Conservation (phyloP, 1,139 yeast species). For the Diutina mesorugosa region DNA sequence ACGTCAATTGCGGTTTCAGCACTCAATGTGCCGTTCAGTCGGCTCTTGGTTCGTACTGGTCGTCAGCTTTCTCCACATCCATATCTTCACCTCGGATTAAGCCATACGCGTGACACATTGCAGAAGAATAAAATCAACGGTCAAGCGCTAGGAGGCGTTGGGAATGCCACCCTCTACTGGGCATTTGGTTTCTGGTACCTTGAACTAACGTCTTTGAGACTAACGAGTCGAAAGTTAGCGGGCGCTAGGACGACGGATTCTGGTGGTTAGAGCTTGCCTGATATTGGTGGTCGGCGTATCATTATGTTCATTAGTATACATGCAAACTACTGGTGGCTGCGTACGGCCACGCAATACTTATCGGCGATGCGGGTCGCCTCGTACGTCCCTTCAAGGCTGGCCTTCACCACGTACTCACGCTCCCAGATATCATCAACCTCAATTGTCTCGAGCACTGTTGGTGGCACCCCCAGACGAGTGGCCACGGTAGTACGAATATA, state of each 20-base stretch:
- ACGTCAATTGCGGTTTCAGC: conserved; percentile 17
- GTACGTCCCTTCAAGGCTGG: conserved; percentile 85
- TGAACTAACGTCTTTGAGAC: no score
- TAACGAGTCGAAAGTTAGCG: no score
- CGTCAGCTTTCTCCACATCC: conserved; percentile 52
- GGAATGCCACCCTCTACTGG: conserved; percentile 46
- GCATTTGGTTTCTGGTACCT: no score
- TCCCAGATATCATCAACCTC: conserved; percentile 60
- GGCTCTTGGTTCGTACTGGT: conserved; percentile 91
- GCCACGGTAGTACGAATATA: conserved; percentile 35
- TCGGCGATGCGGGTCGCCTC: conserved; percentile 84
- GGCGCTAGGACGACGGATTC: no score
- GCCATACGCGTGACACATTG: conserved; percentile 37
- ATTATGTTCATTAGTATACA: background rate
- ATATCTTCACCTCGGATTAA: conserved; percentile 36
- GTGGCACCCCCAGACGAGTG: conserved; percentile 15
- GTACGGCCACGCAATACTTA: conserved; percentile 38
- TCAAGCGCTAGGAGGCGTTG: conserved; percentile 29
- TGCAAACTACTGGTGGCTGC: background rate
- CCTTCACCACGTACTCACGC: conserved; percentile 55
- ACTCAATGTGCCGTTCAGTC: conserved; percentile 52
- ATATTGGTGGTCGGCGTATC: background rate
- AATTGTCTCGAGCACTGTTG: conserved; percentile 57
- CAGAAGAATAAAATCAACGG: conserved; percentile 25
- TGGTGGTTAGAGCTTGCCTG: no score